A percentile compares a stretch with the other conserved stretches of the same genome.
phyloP scores from a whole-genome alignment of 192 early-diverging fungal genomes.

The Phlyctochytrium bullatum region DNA sequence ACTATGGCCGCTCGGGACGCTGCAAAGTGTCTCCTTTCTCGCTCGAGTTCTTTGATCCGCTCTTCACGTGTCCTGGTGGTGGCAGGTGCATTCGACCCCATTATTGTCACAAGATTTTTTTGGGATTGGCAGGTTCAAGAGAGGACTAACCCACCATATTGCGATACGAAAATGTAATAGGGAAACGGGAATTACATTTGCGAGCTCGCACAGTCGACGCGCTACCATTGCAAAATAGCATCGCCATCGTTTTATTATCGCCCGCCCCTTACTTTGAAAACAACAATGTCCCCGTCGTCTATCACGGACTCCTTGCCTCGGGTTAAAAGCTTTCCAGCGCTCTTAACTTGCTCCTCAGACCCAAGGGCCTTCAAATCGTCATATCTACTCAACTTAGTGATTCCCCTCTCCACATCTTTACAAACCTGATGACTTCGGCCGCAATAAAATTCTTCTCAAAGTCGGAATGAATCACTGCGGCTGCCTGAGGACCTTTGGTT shows the following conservation, averaged over 20 bases:
- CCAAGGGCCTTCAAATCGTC: slow-evolving; percentile 82
- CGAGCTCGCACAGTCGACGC: too few species aligned
- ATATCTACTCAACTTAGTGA: too few species aligned
- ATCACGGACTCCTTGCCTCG: slow-evolving; percentile 91
- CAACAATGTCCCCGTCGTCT: slow-evolving; percentile 84
- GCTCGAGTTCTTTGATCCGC: background rate
- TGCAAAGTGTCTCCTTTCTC: background rate
- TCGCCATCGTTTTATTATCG: too few species aligned
- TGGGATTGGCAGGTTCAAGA: background rate
- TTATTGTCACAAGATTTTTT: background rate
- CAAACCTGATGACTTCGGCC: slow-evolving; percentile 64
- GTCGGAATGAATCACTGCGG: slow-evolving; percentile 87
- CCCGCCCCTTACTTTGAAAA: slow-evolving; percentile 12
- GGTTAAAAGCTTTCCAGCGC: slow-evolving; percentile 83
- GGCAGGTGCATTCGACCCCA: too few species aligned
- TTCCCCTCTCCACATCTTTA: too few species aligned
- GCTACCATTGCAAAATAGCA: too few species aligned
- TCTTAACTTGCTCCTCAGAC: slow-evolving; percentile 70
- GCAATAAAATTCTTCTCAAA: slow-evolving; percentile 72
- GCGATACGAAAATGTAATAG: too few species aligned
- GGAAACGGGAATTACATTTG: too few species aligned
- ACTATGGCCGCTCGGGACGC: background rate
- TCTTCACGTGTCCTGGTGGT: background rate
- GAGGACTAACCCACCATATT: too few species aligned
- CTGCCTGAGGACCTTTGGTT: slow-evolving; percentile 81